Percentiles rank a stretch among this genome's conserved stretches.
These are phyloP conservation scores for Arabidopsis hybrid DNA, from an alignment of 441 rosid species.

Conservation along the genomic window DNA sequence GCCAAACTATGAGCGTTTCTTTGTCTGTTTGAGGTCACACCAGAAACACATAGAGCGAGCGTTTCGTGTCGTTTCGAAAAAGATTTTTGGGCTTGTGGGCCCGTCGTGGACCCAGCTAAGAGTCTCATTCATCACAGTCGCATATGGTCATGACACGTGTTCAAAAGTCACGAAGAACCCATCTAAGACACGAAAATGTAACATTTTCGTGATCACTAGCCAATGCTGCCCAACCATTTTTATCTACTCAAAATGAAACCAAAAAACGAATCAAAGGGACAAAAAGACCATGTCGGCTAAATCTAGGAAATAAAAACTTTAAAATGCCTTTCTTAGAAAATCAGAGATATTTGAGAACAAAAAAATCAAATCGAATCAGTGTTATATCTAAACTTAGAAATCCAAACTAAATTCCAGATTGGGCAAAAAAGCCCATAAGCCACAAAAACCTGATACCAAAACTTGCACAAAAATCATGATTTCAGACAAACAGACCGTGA, in stretches of 20 bases:
- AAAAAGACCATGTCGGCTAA: neutral
- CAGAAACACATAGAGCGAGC: neutral
- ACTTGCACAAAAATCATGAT: conserved; percentile 20
- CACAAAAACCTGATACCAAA: neutral
- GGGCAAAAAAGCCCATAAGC: neutral
- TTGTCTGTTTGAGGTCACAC: neutral
- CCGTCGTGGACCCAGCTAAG: neutral
- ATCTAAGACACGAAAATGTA: neutral
- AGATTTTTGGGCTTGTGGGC: neutral
- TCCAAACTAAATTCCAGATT: neutral
- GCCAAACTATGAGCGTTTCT: neutral
- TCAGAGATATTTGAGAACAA: neutral
- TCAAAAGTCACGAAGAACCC: neutral
- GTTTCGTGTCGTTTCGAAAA: conserved; percentile 11
- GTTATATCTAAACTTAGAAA: neutral
- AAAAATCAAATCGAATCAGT: neutral
- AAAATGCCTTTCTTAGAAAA: neutral
- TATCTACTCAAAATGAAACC: neutral
- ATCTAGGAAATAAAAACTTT: neutral
- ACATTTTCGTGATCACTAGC: neutral
- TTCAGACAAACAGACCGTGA: neutral
- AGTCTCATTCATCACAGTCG: neutral
- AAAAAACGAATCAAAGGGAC: neutral
- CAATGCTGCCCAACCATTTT: neutral
- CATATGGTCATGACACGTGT: conserved; percentile 5